phyloP scores from a whole-genome alignment of 257 asterid species.

The Plectranthus barbatus region DNA sequence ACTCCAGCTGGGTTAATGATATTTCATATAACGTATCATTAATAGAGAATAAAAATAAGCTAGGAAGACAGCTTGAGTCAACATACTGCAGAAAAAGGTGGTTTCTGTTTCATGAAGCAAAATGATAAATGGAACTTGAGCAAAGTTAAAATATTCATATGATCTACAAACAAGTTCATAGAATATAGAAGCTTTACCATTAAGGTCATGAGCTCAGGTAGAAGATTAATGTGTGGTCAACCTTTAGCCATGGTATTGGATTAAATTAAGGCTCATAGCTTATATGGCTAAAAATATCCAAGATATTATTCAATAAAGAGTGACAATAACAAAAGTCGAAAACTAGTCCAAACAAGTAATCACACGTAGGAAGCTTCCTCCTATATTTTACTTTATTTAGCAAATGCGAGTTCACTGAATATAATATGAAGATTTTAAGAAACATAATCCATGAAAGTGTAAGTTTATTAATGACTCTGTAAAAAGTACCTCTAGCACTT shows the following conservation, averaged over 20 bases:
- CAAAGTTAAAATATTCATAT: not conserved
- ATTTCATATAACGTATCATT: not conserved
- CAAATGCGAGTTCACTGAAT: conserved; percentile 3
- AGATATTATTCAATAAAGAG: not conserved
- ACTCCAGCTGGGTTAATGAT: not conserved
- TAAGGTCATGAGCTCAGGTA: not conserved
- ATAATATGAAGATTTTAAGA: not conserved
- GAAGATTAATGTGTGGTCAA: too few species aligned
- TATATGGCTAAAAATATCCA: not conserved
- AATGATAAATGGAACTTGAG: not conserved
- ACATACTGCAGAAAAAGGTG: not conserved
- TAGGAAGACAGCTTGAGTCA: not conserved
- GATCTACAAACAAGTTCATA: not conserved
- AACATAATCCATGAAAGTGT: not conserved
- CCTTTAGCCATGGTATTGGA: too few species aligned
- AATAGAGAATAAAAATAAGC: not conserved
- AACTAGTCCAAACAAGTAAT: not conserved
- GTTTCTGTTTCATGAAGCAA: not conserved
- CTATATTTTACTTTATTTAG: not conserved
- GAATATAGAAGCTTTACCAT: not conserved
- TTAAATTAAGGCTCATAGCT: too few species aligned
- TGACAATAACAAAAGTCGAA: not conserved
- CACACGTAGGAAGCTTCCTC: not conserved
- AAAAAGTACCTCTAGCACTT: conserved; percentile 73
- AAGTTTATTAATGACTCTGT: not conserved